Evolutionary conservation across 2,329 filamentous ascomycete species (phyloP), one percentile per base, ranked within the genome.

Genomic region (Fusarium haematococcum): DNA sequence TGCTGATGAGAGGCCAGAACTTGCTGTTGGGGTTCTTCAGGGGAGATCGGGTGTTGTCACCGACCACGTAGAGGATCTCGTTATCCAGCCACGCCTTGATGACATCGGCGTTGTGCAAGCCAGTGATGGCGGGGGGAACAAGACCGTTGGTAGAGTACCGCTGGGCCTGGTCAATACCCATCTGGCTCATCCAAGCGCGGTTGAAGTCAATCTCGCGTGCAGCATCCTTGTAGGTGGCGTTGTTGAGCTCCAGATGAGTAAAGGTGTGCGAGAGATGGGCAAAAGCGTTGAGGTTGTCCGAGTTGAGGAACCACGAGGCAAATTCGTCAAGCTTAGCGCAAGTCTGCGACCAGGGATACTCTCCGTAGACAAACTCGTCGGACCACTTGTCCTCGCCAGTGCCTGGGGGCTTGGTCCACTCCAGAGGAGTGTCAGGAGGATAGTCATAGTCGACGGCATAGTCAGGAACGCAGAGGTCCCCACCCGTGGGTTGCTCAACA

Each of bases 251-350:
- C 13, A 72, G 41, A 60, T 74, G 71, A 2, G 71, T 65, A 37
- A 74, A 74, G 9, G 71, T 74, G 32, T 74, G 71, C 14, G 71
- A 74, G 9, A 74, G 30, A 18, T 74, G 71, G 13, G 69, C 71
- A 45, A 74, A 74, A 11, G 62, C 59, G 39, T 74, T 70, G 39
- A 72, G 71, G 57, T 74, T 74, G 13, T 63, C 56, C 20, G 68
- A 20, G 25, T 41, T 59, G 20, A 70, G 18, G 50, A 74, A 74
- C 71, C 71, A 74, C n/a, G 56, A 59, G 14, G 71, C 69, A 67
- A 74, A 75, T 3, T 69, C 57, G 2, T 75, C 70, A 16, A 69
- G 25, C 23, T 63, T 43, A n/a, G 72, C 70, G 32, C 72, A 75
- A 4, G 68, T 69, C 27, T 67, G 48, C 27, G 65, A 67, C 72